Evolutionary conservation across 768 basidiomycete species (phyloP), one percentile per base, ranked within the genome.

Genomic region (Ramaria rubella): DNA sequence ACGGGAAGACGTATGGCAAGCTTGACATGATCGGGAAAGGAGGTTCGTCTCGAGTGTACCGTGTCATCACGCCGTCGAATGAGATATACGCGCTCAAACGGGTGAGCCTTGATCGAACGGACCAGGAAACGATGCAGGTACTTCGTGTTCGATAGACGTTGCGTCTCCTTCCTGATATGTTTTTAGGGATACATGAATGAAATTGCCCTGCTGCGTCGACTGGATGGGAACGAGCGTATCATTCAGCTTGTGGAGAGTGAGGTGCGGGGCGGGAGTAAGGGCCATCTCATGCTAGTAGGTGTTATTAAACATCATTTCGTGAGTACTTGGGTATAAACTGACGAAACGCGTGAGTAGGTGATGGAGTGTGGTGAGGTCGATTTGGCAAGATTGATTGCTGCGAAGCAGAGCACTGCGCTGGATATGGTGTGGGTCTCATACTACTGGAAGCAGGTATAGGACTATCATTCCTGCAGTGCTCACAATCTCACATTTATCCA

Each of bases 351-450:
- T 24, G 15, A 6, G 3, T 51, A 56, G 55, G 87, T 97, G 4
- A 94, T 99, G 93, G 95, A 99, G 67, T 93, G 88, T 59, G 95
- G 95, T 7, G 95, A 99, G 73, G 19, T 53, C 68, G 95, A 98
- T 70, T 75, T 98, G 52, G 86, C 93, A 38, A 81, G 81, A 61
- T 70, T 99, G 56, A 69, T 99, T 58, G 81, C 82, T 60, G 91
- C 95, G 64, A 87, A 92, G 68, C 80, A 86, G 70, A 87, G 84
- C 63, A 85, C 93, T 64, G 78, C 86, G 0, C 63, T 96, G 68
- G 90, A 95, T 70, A 87, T 94, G 81, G 88, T 94, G 55, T 95
- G 94, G 82, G 81, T 97, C 30, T 85, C 91, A 17, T 89, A 93
- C 68, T 95, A 93, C 65, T 99, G 94, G 93, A 90, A 96, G 66